These are phyloP conservation scores for Wickerhamomyces sp. DNA, from an alignment of 1,139 yeast genomes.

Conservation along the genomic window DNA sequence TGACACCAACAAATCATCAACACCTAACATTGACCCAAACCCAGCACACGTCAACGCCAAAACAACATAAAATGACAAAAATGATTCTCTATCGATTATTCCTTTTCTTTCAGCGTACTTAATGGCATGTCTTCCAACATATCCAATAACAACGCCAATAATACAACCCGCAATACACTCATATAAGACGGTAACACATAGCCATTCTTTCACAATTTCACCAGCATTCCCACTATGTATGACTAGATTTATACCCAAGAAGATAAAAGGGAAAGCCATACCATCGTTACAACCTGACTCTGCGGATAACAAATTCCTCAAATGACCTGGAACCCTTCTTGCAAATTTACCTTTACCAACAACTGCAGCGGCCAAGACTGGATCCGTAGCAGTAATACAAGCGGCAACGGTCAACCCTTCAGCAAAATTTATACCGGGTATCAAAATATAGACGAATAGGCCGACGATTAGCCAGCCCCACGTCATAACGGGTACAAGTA, in stretches of 20 bases:
- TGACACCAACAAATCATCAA: conserved; percentile 87
- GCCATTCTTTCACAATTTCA: conserved; percentile 80
- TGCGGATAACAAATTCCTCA: conserved; percentile 82
- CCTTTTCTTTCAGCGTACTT: conserved; percentile 71
- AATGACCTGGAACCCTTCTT: conserved; percentile 94
- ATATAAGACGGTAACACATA: conserved; percentile 73
- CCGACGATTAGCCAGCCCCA: conserved; percentile 90
- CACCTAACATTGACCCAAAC: conserved; percentile 85
- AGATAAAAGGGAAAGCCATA: conserved; percentile 95
- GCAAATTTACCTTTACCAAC: conserved; percentile 98
- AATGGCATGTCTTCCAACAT: conserved; percentile 63
- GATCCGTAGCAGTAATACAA: conserved; percentile 96
- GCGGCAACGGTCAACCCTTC: conserved; percentile 81
- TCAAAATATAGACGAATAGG: conserved; percentile 74
- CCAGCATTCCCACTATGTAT: conserved; percentile 60
- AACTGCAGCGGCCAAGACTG: conserved; percentile 95
- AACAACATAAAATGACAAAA: conserved; percentile 83
- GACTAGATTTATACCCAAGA: conserved; percentile 64
- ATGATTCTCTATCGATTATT: conserved; percentile 88
- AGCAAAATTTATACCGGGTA: conserved; percentile 77
- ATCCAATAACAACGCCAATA: conserved; percentile 78
- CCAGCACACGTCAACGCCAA: conserved; percentile 90
- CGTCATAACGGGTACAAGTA: conserved; percentile 90
- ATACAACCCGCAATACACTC: conserved; percentile 85
- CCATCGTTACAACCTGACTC: conserved; percentile 98